phyloP scores from a whole-genome alignment of 106 monocot genomes.

The Gastrodia elata region DNA sequence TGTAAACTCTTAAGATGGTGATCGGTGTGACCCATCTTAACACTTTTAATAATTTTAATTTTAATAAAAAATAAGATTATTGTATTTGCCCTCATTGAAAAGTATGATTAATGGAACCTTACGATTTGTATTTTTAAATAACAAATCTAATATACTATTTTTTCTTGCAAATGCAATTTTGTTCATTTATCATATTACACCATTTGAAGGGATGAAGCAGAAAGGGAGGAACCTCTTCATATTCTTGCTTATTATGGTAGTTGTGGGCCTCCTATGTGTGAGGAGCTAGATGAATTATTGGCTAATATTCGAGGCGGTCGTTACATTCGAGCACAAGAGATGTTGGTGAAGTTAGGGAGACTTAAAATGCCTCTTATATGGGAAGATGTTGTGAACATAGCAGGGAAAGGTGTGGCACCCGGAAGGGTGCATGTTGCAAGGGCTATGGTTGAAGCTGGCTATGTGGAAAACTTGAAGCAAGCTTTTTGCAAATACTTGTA shows the following conservation, averaged over 20 bases:
- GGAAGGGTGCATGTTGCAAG: constrained; percentile 90
- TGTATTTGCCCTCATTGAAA: too few relatives aligned
- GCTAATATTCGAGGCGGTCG: constrained; percentile 78
- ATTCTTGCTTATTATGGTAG: constrained; percentile 84
- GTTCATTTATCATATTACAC: constrained; percentile 1
- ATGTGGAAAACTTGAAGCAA: constrained; percentile 72
- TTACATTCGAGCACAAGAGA: constrained; percentile 67
- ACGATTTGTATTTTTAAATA: not conserved
- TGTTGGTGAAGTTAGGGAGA: constrained; percentile 58
- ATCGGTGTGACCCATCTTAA: too few relatives aligned
- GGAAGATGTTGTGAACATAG: constrained; percentile 75
- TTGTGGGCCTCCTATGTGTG: constrained; percentile 54
- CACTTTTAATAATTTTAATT: too few relatives aligned
- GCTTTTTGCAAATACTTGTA: constrained; percentile 78
- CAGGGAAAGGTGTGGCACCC: constrained; percentile 89
- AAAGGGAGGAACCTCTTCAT: constrained; percentile 66
- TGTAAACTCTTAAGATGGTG: too few relatives aligned
- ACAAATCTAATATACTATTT: not conserved
- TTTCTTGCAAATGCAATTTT: not conserved
- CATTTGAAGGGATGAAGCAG: constrained; percentile 33
- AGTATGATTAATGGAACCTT: not conserved
- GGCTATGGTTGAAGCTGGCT: constrained; percentile 84
- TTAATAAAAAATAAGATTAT: too few relatives aligned
- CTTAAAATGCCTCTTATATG: constrained; percentile 77
- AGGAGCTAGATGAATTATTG: constrained; percentile 50